Conservation (phyloP, 2,329 filamentous ascomycete genomes). For the Sporothrix sp. region DNA sequence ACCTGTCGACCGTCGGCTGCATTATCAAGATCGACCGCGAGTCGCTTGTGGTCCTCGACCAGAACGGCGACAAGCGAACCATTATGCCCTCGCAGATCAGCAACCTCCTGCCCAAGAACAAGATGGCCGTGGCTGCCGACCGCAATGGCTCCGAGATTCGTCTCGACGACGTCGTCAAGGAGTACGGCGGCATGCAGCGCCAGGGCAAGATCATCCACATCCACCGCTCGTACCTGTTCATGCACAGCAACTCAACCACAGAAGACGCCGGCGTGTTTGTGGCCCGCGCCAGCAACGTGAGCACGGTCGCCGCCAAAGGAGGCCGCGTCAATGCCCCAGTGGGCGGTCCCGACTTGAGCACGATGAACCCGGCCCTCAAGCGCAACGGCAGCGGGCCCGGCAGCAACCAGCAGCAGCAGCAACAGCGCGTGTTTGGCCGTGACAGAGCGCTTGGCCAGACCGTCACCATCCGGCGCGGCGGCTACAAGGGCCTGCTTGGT, state of each 20-base stretch:
- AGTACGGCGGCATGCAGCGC: constrained; percentile 74
- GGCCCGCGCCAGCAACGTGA: constrained; percentile 72
- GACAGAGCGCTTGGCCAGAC: constrained; percentile 86
- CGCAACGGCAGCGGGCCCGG: constrained; percentile 50
- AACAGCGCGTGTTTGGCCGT: constrained; percentile 67
- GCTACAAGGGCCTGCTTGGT: constrained; percentile 85
- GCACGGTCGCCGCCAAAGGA: constrained; percentile 88
- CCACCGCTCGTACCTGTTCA: constrained; percentile 82
- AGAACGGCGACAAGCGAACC: constrained; percentile 73
- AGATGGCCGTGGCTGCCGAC: constrained; percentile 82
- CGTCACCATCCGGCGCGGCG: constrained; percentile 76
- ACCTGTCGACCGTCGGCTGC: constrained; percentile 83
- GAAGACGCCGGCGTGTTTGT: constrained; percentile 91
- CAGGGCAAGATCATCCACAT: constrained; percentile 89
- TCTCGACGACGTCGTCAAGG: constrained; percentile 83
- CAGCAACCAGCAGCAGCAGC: constrained; percentile 53
- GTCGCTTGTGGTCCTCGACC: constrained; percentile 79
- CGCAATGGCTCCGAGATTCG: constrained; percentile 89
- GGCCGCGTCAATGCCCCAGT: constrained; percentile 57
- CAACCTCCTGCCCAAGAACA: constrained; percentile 75
- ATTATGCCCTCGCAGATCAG: constrained; percentile 86
- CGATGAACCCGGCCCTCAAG: constrained; percentile 88
- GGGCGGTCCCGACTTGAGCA: constrained; percentile 66
- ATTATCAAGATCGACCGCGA: constrained; percentile 94
- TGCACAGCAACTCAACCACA: constrained; percentile 71